phyloP scores from a whole-genome alignment of 495 filamentous ascomycete species.

The Lichenothelia convexa region DNA sequence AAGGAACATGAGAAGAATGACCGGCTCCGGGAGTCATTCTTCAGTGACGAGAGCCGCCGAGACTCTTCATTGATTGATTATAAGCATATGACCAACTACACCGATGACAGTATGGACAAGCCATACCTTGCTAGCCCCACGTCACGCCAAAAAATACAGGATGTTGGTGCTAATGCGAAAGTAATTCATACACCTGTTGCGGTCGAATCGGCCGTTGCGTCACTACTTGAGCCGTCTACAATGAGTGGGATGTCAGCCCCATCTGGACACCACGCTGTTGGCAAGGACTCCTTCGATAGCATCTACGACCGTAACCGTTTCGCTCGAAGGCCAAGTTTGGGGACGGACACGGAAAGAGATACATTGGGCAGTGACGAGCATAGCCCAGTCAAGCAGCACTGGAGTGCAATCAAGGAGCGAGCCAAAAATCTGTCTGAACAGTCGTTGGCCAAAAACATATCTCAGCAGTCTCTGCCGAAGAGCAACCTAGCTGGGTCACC shows the following conservation, averaged over 20 bases:
- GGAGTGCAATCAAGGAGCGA: slow-evolving; percentile 10
- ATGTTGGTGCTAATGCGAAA: slow-evolving; percentile 51
- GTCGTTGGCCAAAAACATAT: background rate
- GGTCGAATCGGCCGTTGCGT: slow-evolving; percentile 77
- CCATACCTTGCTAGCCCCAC: slow-evolving; percentile 40
- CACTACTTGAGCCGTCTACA: slow-evolving; percentile 64
- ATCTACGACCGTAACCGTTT: too few species aligned
- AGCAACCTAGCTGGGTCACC: slow-evolving; percentile 41
- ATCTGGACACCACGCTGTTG: background rate
- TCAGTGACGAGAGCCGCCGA: slow-evolving; percentile 28
- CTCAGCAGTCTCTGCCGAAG: too few species aligned
- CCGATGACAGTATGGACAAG: slow-evolving; percentile 46
- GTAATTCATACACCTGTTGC: slow-evolving; percentile 51
- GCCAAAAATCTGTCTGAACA: slow-evolving; percentile 7
- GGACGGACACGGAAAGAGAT: background rate
- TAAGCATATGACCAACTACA: slow-evolving; percentile 40
- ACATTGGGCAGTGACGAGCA: too few species aligned
- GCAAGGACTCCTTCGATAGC: too few species aligned
- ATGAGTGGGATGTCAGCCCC: slow-evolving; percentile 23
- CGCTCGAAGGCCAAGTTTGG: background rate
- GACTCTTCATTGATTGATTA: slow-evolving; percentile 29
- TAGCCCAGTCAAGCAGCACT: slow-evolving; percentile 14
- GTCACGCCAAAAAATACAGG: slow-evolving; percentile 48
- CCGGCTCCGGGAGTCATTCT: slow-evolving; percentile 28
- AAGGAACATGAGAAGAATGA: slow-evolving; percentile 36